phyloP scores from a whole-genome alignment of 805 yeast species.

The Cyberlindnera nakhonratchasimensis region DNA sequence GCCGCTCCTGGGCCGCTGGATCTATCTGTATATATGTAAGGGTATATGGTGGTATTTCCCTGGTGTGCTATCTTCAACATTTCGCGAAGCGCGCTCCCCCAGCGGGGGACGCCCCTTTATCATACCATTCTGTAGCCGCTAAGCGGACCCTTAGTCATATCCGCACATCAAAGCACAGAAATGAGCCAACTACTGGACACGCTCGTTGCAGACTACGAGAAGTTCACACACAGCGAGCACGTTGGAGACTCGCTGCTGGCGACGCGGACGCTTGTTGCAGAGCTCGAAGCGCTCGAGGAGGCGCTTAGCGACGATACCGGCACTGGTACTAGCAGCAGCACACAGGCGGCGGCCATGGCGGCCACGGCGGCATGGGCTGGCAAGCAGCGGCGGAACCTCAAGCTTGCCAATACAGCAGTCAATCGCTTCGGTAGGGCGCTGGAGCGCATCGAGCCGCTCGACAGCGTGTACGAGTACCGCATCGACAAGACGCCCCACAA shows the following conservation, averaged over 20 bases:
- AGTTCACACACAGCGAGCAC: slow-evolving; percentile 7
- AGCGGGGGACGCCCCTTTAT: neutral
- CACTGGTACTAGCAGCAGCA: too few species aligned
- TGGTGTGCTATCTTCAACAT: too few species aligned
- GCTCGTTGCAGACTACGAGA: slow-evolving; percentile 3
- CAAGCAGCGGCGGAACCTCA: slow-evolving; percentile 27
- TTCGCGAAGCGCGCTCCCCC: too few species aligned
- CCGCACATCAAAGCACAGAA: too few species aligned
- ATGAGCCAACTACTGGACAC: slow-evolving; percentile 2
- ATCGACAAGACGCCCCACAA: slow-evolving; percentile 24
- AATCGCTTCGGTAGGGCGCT: slow-evolving; percentile 30
- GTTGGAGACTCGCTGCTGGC: slow-evolving; percentile 4
- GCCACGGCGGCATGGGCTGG: slow-evolving; percentile 30
- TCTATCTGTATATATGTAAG: neutral
- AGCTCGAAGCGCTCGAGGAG: slow-evolving; percentile 7
- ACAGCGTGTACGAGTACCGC: slow-evolving; percentile 33
- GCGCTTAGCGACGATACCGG: slow-evolving; percentile 2
- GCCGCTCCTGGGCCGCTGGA: neutral
- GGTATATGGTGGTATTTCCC: neutral
- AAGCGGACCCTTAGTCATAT: neutral
- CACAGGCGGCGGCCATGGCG: too few species aligned
- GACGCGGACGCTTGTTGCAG: slow-evolving; percentile 7
- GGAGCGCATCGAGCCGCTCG: slow-evolving; percentile 31
- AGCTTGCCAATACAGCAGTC: slow-evolving; percentile 26
- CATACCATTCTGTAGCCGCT: neutral